These are phyloP conservation scores for Stagonosporopsis vannaccii DNA, from an alignment of 2,329 filamentous ascomycete genomes.

Conservation along the genomic window DNA sequence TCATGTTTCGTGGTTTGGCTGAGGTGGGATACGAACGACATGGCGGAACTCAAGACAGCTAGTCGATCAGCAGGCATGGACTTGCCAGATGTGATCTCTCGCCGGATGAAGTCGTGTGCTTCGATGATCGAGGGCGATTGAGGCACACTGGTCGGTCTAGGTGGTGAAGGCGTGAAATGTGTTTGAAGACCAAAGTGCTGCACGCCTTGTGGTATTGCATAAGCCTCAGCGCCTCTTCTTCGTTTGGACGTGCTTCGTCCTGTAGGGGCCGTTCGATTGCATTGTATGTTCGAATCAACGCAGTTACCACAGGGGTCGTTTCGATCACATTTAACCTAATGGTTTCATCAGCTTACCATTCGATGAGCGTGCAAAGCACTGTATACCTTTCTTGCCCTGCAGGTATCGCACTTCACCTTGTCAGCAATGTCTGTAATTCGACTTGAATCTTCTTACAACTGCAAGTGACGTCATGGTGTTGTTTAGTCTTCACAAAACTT, in stretches of 20 bases:
- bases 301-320: slow-evolving; percentile 36
- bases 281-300: slow-evolving; percentile 29
- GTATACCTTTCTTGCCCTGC: slow-evolving; percentile 3
- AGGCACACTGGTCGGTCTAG: slow-evolving; percentile 13
- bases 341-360: background rate
- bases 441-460: background rate
- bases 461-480: background rate
- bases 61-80: slow-evolving; percentile 23
- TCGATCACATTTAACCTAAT: slow-evolving; percentile 29
- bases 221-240: slow-evolving; percentile 7
- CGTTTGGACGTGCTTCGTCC: slow-evolving; percentile 17
- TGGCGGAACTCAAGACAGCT: slow-evolving; percentile 24
- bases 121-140: slow-evolving; percentile 25
- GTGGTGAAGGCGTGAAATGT: slow-evolving; percentile 11
- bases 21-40: slow-evolving; percentile 29
- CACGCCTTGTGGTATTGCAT: background rate
- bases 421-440: background rate
- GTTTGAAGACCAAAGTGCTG: slow-evolving; percentile 9
- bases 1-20: slow-evolving; percentile 5
- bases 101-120: slow-evolving; percentile 26
- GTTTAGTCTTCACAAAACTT: background rate
- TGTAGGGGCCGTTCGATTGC: slow-evolving; percentile 20
- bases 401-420: slow-evolving; percentile 4
- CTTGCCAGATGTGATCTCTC: slow-evolving; percentile 18
- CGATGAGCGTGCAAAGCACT: background rate